Evolutionary conservation across 208 protist species (phyloP).

Genomic region (Tetramitus jugosus): DNA sequence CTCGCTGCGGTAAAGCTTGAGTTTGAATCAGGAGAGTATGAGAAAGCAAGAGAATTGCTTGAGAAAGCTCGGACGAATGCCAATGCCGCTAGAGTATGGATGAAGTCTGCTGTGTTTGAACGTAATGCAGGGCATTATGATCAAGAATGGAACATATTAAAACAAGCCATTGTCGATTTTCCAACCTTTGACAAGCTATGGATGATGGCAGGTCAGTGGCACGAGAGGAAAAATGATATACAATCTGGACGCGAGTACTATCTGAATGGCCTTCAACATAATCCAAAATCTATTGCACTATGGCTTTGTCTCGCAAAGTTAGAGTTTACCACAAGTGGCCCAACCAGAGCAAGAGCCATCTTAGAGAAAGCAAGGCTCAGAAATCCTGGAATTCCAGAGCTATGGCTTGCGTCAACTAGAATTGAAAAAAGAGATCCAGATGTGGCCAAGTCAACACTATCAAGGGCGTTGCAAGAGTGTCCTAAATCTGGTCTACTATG

Average conservation of each 20-base stretch:
- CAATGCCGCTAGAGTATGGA: slow-evolving; percentile 61
- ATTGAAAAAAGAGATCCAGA: slow-evolving; percentile 39
- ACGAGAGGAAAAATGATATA: slow-evolving; percentile 60
- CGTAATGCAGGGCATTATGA: slow-evolving; percentile 39
- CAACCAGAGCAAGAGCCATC: slow-evolving; percentile 47
- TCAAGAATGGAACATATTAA: not conserved
- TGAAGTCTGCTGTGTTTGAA: slow-evolving; percentile 69
- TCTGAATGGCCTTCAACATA: slow-evolving; percentile 43
- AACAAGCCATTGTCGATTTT: slow-evolving; percentile 54
- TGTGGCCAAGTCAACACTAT: slow-evolving; percentile 23
- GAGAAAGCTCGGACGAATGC: not conserved
- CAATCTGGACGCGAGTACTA: slow-evolving; percentile 51
- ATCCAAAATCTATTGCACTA: slow-evolving; percentile 52
- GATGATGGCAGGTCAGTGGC: slow-evolving; percentile 73
- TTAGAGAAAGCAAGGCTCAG: slow-evolving; percentile 54
- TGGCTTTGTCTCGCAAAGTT: slow-evolving; percentile 53
- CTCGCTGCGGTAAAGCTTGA: slow-evolving; percentile 80
- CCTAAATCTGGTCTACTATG: slow-evolving; percentile 60
- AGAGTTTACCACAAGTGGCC: slow-evolving; percentile 35
- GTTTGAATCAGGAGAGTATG: slow-evolving; percentile 58
- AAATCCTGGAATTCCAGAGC: slow-evolving; percentile 42
- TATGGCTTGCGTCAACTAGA: slow-evolving; percentile 52
- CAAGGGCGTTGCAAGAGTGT: slow-evolving; percentile 57
- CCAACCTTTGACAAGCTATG: slow-evolving; percentile 65
- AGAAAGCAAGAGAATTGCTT: slow-evolving; percentile 39